These are phyloP conservation scores for Salisapilia sapeloensis DNA, from an alignment of 352 stramenopile species.

Conservation along the genomic window DNA sequence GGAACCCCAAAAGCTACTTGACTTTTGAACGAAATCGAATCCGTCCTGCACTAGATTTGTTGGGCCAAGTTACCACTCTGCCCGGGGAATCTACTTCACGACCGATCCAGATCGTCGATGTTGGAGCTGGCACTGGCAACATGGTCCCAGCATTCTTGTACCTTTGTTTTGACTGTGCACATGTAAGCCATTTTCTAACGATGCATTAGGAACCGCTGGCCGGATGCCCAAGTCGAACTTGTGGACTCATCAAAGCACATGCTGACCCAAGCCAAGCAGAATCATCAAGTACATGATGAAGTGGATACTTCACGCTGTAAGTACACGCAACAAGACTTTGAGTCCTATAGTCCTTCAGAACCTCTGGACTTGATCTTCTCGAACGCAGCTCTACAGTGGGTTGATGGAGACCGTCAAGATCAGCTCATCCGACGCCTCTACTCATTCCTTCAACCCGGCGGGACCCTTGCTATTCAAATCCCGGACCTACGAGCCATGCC, in stretches of 20 bases:
- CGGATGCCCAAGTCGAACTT: constrained; percentile 3
- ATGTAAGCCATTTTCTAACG: too few relatives aligned
- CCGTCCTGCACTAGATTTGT: constrained; percentile 4
- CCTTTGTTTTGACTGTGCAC: neutral
- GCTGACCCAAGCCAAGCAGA: constrained; percentile 1
- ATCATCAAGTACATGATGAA: neutral
- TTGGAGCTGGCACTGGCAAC: constrained; percentile 6
- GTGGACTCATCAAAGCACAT: constrained; percentile 6
- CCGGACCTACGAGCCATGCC: constrained; percentile 3
- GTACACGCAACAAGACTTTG: constrained; percentile 6
- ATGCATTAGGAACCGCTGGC: too few relatives aligned
- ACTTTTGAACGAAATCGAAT: constrained; percentile 5
- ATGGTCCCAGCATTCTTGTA: constrained; percentile 4
- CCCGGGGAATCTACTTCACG: neutral
- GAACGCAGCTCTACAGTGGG: constrained; percentile 7
- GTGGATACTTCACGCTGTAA: neutral
- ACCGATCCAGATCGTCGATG: constrained; percentile 2
- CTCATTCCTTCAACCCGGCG: constrained; percentile 5
- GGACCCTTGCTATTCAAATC: constrained; percentile 6
- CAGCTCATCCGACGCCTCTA: constrained; percentile 3
- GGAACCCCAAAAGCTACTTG: constrained; percentile 4
- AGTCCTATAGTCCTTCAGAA: neutral
- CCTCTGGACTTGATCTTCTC: constrained; percentile 8
- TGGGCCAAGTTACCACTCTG: neutral
- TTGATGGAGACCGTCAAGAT: constrained; percentile 2